phyloP scores from a whole-genome alignment of 768 basidiomycete genomes.

The Mycena polygramma region DNA sequence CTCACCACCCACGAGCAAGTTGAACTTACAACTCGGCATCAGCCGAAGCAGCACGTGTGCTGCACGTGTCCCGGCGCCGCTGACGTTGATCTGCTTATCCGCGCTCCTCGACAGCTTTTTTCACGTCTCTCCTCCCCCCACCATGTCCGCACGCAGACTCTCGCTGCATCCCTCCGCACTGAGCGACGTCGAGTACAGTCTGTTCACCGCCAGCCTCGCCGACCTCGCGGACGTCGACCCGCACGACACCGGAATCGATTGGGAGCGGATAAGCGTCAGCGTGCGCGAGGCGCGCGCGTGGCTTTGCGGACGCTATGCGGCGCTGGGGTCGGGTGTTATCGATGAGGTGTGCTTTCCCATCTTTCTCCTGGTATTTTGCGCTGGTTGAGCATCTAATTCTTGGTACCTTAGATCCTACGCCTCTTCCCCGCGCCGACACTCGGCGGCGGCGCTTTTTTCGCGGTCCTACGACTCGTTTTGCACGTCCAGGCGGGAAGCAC shows the following conservation, averaged over 20 bases:
- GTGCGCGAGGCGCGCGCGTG: constrained; percentile 67
- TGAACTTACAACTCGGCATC: too few species aligned
- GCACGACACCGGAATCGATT: constrained; percentile 19
- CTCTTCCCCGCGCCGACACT: constrained; percentile 52
- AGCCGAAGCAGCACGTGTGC: background rate
- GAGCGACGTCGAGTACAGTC: constrained; percentile 61
- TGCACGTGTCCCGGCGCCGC: background rate
- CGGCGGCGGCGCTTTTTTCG: constrained; percentile 65
- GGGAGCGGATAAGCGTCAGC: constrained; percentile 46
- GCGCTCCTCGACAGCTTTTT: background rate
- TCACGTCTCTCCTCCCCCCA: background rate
- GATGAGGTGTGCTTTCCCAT: constrained; percentile 24
- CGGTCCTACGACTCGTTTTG: constrained; percentile 61
- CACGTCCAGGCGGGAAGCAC: constrained; percentile 58
- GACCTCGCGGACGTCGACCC: constrained; percentile 44
- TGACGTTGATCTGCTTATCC: background rate
- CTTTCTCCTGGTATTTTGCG: background rate
- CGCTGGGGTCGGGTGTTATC: constrained; percentile 42
- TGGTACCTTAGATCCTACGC: constrained; percentile 50
- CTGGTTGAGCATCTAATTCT: background rate
- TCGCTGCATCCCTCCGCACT: constrained; percentile 67
- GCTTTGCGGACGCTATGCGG: constrained; percentile 62
- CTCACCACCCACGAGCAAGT: too few species aligned
- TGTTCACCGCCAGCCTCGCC: constrained; percentile 62
- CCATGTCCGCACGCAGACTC: constrained; percentile 49